Evolutionary conservation across 176 grass and related monocot species (phyloP).

Genomic region (Urochloa ruziziensis): DNA sequence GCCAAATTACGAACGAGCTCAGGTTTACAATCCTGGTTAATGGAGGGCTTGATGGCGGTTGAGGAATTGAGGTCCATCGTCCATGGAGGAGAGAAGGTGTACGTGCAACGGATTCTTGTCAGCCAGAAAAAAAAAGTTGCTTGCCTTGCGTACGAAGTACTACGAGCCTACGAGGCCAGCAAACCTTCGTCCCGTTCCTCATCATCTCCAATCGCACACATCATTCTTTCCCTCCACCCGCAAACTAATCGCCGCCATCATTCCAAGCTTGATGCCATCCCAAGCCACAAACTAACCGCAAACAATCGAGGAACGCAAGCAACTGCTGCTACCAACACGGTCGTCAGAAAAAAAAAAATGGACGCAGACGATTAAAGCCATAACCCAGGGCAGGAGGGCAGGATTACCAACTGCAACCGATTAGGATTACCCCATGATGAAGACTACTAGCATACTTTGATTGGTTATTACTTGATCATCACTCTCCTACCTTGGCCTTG

Average conservation of each 20-base stretch:
- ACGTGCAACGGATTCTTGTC: neutral
- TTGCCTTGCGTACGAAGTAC: slow-evolving; percentile 1
- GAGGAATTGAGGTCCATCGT: too few species aligned
- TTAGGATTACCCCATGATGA: neutral
- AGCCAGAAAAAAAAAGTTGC: neutral
- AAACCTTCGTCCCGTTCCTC: neutral
- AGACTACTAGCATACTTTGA: neutral
- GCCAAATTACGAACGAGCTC: too few species aligned
- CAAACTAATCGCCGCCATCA: neutral
- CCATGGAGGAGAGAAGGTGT: too few species aligned
- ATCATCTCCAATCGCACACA: neutral
- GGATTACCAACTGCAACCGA: neutral
- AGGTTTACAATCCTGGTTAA: too few species aligned
- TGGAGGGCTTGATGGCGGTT: too few species aligned
- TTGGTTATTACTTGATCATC: neutral
- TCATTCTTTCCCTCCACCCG: neutral
- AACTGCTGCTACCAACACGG: neutral
- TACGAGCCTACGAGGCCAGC: too few species aligned
- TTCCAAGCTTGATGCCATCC: neutral
- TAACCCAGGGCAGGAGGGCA: neutral
- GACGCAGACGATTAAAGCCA: too few species aligned
- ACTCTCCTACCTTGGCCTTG: neutral
- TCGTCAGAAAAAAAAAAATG: neutral
- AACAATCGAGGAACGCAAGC: neutral
- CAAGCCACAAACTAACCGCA: neutral